These are phyloP conservation scores for Sequoia sempervirens DNA, from an alignment of 75 land plant species.

Conservation along the genomic window DNA sequence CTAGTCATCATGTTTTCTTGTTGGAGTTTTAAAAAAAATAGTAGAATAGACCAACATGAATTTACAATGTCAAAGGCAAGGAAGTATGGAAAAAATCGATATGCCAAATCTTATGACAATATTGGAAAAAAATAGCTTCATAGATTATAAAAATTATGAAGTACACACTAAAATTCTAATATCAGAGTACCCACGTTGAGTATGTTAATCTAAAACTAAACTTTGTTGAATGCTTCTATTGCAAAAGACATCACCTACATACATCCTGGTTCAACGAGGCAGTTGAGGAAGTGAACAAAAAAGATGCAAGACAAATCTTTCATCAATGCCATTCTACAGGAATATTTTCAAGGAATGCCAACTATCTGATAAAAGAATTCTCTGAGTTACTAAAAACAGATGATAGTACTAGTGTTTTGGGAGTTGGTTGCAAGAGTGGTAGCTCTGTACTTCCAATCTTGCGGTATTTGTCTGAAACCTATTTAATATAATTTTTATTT, in stretches of 20 bases:
- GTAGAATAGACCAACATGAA: background rate
- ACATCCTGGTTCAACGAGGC: too few relatives aligned
- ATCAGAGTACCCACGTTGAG: background rate
- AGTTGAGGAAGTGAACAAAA: too few relatives aligned
- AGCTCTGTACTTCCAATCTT: too few relatives aligned
- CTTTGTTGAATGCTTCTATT: background rate
- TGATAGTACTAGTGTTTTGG: too few relatives aligned
- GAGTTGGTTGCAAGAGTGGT: too few relatives aligned
- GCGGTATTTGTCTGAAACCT: too few relatives aligned
- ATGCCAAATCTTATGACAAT: background rate
- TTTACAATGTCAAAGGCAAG: background rate
- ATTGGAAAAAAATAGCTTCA: background rate
- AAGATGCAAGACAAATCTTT: too few relatives aligned
- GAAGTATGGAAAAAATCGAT: background rate
- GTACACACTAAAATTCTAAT: background rate
- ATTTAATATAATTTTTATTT: too few relatives aligned
- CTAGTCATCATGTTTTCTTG: background rate
- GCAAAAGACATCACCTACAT: conserved; percentile 26
- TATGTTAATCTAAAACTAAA: background rate
- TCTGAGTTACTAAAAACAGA: too few relatives aligned
- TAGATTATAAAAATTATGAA: background rate
- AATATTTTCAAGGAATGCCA: too few relatives aligned
- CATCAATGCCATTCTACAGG: too few relatives aligned
- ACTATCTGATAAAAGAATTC: too few relatives aligned
- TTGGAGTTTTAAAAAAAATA: background rate